Evolutionary conservation across 768 basidiomycete genomes (phyloP), one percentile per base, ranked within the genome.

Genomic region (Lactifluus subvellereus): DNA sequence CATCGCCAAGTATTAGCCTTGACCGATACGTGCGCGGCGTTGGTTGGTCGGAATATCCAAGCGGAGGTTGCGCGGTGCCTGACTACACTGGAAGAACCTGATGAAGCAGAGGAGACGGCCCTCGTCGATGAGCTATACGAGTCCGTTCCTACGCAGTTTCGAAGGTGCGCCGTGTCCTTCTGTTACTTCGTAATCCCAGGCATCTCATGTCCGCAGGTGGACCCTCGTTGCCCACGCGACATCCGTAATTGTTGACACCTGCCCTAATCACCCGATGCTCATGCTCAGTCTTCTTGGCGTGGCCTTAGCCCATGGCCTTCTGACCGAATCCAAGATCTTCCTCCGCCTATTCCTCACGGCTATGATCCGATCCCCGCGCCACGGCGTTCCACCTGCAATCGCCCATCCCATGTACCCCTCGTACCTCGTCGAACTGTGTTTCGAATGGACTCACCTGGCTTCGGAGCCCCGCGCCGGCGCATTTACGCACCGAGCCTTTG

Each of bases 201-300:
- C n/a, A 22, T 54, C 27, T 57, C 27, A 49, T 54, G 38, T 38
- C 7, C 20, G 11, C 47, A 86, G 84, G 52, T 79, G 74, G 68
- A 74, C 80, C 20, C 66, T 86, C 20, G 68, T 82, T 4, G 77
- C 83, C 0, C 83, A 87, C 68, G 80, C 84, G 9, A 70, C 85
- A 7, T 76, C 74, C 27, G 69, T 84, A 33, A 74, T 83, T 14
- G 69, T 85, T 45, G 72, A 72, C 27, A 71, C 72, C 4, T 83
- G 79, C 61, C 74, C 78, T 5, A 77, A 73, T 53, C 75, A 83
- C 64, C 78, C 79, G 35, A 80, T 82, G 6, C 76, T 87, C 13
- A 69, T 83, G 33, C 75, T 72, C 16, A 60, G 75, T 38, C 75
- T 87, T 1, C 75, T 86, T 1, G 79, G 84, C n/a, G 70, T 81